Base-by-base conservation (phyloP, 129 eudicot genomes). In the Ambrosia trifida region DNA sequence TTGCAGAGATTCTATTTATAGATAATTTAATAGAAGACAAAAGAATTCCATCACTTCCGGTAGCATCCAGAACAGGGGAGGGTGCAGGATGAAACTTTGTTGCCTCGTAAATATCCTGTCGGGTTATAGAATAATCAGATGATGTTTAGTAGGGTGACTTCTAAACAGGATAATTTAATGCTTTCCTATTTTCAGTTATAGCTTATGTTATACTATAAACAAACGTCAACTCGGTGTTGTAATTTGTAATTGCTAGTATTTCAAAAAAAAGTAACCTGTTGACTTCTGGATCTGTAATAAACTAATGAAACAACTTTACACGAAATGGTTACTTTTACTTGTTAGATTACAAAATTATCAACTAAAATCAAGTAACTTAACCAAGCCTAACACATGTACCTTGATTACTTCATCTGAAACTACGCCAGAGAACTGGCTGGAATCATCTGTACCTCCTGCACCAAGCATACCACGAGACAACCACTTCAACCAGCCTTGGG, bases 401-500 rank as follows among this genome's bases (percentile, higher is more conserved):
- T 94, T 88, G 31, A 94, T 79, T 33, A 90, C 91, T 76, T 89
- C 99, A 80, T 94, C 99, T 38, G 99, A 94, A 73, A 94, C 93
- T 35, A 90, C 96, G 66, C 99, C 99, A 78, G 97, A 94, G 76
- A 94, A 94, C 63, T 85, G 93, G 76, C 82, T 78, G 68, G 99
- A 87, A 81, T 87, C 99, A 79, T 87, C 92, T 49, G 97, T 94
- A 66, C 99, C 99, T 20, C 96, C 97, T 43, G 99, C 99, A 82
- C 99, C 99, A 69, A 94, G 96, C 96, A 94, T 88, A 69, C 99
- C 99, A 78, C 91, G 91, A 38, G 99, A 94, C 66, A 94, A 75
- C 99, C 99, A 94, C 70, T 94, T 94, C 70, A 94, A 79, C 99
- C 99, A 94, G 72, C 99, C 97, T 75, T 90, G 93, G 18, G 96